Base-by-base conservation (phyloP, 1,284 basidiomycete species). In the Rhodotorula sp. region DNA sequence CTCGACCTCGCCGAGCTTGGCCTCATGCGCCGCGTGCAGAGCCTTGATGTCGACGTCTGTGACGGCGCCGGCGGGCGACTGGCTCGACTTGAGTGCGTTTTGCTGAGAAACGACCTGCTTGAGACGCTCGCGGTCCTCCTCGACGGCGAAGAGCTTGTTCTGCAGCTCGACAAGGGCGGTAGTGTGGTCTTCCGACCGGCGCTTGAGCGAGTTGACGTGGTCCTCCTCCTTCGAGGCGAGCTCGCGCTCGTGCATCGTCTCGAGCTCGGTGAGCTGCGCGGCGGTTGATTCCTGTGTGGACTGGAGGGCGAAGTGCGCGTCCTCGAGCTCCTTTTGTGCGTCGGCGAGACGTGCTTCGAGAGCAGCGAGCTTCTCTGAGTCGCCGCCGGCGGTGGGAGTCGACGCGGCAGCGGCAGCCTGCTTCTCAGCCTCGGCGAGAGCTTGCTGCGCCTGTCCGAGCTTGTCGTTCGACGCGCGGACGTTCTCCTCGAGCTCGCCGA, bases 41-140 rank as follows among this genome's bases (percentile, higher is more conserved):
- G 62, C 74, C 53, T 83, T 79, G 27, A 83, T 88, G 64, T 87
- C 85, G 15, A 53, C 54, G 32, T 64, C 57, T 15, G 62, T 70
- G 44, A 54, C 89, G 46, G 54, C 89, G 57, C 85, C 84, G 17
- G 59, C 55, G 82, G 83, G 19, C 49, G 53, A 27, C 13, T 48
- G 53, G 30, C 34, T 55, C 49, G 52, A 32, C 19, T 29, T 34
- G 32, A 27, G 52, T 13, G 52, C 53, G 17, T 36, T 47, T 19
- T 47, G 24, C 53, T 55, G 52, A 1, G 68, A 60, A 13, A 64
- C 64, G 30, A 49, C 68, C 11, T 27, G 24, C 39, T 27, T 10
- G 6, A 67, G 27, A 9, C 30, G 47, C 59, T 66, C 61, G 13
- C 49, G 47, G 29, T 64, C 61, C 39, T 66, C 64, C 20, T 63